These are phyloP conservation scores for Capsella bursapastoris DNA, from an alignment of 345 rosid genomes.

Conservation along the genomic window DNA sequence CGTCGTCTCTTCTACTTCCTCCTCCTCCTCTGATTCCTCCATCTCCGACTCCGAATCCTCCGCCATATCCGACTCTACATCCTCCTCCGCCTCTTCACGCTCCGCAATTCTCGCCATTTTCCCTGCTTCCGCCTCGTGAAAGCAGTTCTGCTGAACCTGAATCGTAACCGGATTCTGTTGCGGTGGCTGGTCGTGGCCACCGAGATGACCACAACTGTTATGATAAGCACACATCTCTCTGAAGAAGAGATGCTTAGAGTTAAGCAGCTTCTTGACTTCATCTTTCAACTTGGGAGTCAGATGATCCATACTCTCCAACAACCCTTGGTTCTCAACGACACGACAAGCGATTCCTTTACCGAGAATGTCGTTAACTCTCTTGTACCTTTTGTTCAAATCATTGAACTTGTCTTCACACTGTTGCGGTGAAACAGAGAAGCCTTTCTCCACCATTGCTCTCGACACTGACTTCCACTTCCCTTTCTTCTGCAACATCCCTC, in stretches of 20 bases:
- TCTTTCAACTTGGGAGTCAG: constrained; percentile 75
- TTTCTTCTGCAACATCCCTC: constrained; percentile 82
- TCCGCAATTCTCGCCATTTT: constrained; percentile 53
- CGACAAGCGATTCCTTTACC: constrained; percentile 90
- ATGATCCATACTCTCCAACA: constrained; percentile 85
- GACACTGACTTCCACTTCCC: constrained; percentile 99
- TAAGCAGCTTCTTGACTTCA: constrained; percentile 79
- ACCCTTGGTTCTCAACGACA: constrained; percentile 88
- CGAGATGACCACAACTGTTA: constrained; percentile 74
- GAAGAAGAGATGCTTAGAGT: constrained; percentile 92
- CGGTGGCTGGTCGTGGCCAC: constrained; percentile 19
- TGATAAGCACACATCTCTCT: constrained; percentile 99
- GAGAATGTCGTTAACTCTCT: constrained; percentile 93
- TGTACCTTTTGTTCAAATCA: constrained; percentile 95
- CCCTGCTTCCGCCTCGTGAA: constrained; percentile 51
- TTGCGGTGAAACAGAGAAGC: constrained; percentile 94
- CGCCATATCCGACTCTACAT: constrained; percentile 44
- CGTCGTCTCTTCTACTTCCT: constrained; percentile 47
- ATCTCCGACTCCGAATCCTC: constrained; percentile 61
- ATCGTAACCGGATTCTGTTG: constrained; percentile 31
- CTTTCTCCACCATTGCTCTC: constrained; percentile 94
- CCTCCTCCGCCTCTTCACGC: constrained; percentile 58
- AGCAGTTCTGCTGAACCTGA: constrained; percentile 47
- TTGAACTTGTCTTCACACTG: constrained; percentile 98
- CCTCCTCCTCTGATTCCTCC: constrained; percentile 54